Evolutionary conservation across 148 eudicot species (phyloP).

Genomic region (Cornus kousa): DNA sequence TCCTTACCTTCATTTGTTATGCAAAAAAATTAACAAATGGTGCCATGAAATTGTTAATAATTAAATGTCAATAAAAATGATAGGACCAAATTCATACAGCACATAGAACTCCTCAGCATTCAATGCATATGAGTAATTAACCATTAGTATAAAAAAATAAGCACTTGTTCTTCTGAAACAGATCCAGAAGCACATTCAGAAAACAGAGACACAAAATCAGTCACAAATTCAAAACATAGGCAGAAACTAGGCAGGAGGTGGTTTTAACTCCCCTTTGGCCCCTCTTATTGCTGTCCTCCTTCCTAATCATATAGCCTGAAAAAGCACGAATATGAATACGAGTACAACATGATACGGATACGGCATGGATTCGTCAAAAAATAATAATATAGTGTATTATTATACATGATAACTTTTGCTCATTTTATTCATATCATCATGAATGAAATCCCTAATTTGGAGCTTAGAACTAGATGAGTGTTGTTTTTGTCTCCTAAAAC

Average conservation of each 20-base stretch:
- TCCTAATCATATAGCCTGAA: no score
- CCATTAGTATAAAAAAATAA: not conserved
- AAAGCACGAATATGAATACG: no score
- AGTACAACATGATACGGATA: no score
- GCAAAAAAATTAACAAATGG: not conserved
- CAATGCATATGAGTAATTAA: not conserved
- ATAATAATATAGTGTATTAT: no score
- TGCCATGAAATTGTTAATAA: not conserved
- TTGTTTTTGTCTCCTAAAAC: no score
- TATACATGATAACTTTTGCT: no score
- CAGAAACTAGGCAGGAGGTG: not conserved
- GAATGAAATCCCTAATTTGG: no score
- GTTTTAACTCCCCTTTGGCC: not conserved
- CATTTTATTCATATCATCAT: no score
- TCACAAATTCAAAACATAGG: not conserved
- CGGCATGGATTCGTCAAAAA: no score
- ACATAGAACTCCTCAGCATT: not conserved
- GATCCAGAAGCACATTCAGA: not conserved
- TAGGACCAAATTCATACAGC: not conserved
- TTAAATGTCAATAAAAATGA: not conserved
- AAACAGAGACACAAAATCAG: not conserved
- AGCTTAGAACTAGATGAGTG: no score
- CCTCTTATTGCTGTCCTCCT: not conserved
- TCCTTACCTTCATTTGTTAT: slow-evolving; percentile 48
- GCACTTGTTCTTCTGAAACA: not conserved